These are phyloP conservation scores for Tagetes patula DNA, from an alignment of 129 eudicot species.

Conservation along the genomic window DNA sequence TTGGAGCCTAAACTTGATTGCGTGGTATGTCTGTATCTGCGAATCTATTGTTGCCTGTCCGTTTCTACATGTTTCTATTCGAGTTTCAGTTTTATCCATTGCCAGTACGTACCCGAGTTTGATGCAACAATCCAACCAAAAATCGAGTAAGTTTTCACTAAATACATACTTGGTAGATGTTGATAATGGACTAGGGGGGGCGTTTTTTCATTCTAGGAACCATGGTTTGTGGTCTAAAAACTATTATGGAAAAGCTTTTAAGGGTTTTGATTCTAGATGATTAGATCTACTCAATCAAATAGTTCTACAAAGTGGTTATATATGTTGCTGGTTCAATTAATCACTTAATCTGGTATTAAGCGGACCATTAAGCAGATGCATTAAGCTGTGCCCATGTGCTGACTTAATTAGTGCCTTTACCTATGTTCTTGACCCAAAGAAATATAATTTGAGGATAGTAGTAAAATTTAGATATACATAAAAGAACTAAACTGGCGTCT, in stretches of 20 bases:
- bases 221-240: constrained; percentile 3
- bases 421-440: neutral
- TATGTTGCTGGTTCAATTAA: neutral
- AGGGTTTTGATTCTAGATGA: neutral
- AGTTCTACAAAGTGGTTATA: neutral
- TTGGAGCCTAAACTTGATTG: too few relatives aligned
- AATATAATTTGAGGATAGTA: neutral
- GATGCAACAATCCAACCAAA: neutral
- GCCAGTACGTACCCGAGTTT: neutral
- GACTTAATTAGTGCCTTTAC: neutral
- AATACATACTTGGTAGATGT: neutral
- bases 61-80: neutral
- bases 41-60: too few relatives aligned
- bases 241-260: neutral
- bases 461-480: neutral
- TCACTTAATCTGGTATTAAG: neutral
- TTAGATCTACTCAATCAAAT: neutral
- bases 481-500: too few relatives aligned
- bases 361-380: neutral
- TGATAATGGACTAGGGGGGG: neutral
- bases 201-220: neutral
- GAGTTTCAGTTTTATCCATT: neutral
- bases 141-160: constrained; percentile 9
- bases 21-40: too few relatives aligned
- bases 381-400: neutral